Base-by-base conservation (phyloP, 805 yeast genomes). In the Wickerhamomyces mucosus region DNA sequence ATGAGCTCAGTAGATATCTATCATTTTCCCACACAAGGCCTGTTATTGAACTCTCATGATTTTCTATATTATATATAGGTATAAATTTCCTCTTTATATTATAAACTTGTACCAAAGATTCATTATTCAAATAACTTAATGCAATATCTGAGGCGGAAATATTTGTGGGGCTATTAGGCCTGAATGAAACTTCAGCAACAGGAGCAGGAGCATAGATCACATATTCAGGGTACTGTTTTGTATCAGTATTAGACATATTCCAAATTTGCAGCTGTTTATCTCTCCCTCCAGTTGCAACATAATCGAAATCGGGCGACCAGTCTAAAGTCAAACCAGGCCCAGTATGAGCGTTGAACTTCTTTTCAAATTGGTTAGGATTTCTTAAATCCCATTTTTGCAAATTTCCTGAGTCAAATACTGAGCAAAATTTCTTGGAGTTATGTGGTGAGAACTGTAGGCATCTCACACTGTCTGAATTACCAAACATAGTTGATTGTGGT, bases 281-380 rank as follows among this genome's bases (percentile, higher is more conserved):
- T 45, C 96, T 67, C 7, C 98, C 98, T 12, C 96, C 96, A 15
- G 95, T 83, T 5, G 78, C 77, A 15, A 92, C 69, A 45, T 78
- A 82, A 40, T 88, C 95, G 22, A 67, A 52, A 23, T 75, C 77
- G 0, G 94, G 94, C 49, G 88, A 95, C 77, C 95, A 86, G 45
- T 84, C 86, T 5, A 92, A 55, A 5, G 94, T 73, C 13, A 88
- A 60, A 0, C 95, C 97, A 3, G 95, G 94, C 0, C 95, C 95
- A 3, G 85, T 72, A 51, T 89, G 97, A 4, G 95, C 94, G 45
- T 79, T 82, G 51, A 92, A 67, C 37, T 78, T 75, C 31, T 77
- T 63, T 45, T 89, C 96, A 30, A 63, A 63, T 30, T 59, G 61
- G 10, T 55, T 44, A 5, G 89, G 77, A 22, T 69, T 68, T 35